phyloP scores from a whole-genome alignment of 2,329 filamentous ascomycete genomes.

The Xylaria sp. region DNA sequence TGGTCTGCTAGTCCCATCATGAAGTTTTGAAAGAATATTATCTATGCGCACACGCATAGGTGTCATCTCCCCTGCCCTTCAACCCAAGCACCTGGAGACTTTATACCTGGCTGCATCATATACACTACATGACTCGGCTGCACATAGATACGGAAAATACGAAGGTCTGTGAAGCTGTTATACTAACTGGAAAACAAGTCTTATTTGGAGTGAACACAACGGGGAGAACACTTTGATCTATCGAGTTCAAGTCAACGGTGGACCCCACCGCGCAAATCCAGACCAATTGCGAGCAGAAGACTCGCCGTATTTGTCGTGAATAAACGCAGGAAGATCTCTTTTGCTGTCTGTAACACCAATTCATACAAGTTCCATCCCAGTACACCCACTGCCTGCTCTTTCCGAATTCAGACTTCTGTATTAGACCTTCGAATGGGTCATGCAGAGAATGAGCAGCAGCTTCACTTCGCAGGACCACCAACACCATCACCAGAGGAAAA shows the following conservation, averaged over 20 bases:
- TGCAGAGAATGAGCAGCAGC: constrained; percentile 40
- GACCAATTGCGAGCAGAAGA: constrained; percentile 39
- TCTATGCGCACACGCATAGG: neutral
- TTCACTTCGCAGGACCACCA: constrained; percentile 47
- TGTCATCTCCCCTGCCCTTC: neutral
- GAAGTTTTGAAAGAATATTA: neutral
- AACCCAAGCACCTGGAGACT: neutral
- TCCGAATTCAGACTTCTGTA: constrained; percentile 50
- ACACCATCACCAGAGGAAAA: constrained; percentile 42
- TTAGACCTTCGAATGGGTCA: constrained; percentile 39
- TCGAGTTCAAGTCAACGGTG: constrained; percentile 35
- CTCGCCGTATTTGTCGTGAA: constrained; percentile 41
- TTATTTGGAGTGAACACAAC: constrained; percentile 46
- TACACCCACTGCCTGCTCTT: constrained; percentile 52
- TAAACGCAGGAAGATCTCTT: constrained; percentile 46
- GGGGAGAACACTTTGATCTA: constrained; percentile 41
- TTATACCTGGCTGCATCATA: neutral
- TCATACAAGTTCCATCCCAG: constrained; percentile 54
- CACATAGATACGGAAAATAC: neutral
- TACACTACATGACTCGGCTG: neutral
- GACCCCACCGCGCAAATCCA: constrained; percentile 39
- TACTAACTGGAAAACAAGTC: constrained; percentile 39
- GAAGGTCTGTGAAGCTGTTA: constrained; percentile 1
- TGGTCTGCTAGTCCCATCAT: neutral
- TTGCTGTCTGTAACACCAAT: constrained; percentile 51